Base-by-base conservation (phyloP, 805 yeast species). In the Grigorovia humatica region DNA sequence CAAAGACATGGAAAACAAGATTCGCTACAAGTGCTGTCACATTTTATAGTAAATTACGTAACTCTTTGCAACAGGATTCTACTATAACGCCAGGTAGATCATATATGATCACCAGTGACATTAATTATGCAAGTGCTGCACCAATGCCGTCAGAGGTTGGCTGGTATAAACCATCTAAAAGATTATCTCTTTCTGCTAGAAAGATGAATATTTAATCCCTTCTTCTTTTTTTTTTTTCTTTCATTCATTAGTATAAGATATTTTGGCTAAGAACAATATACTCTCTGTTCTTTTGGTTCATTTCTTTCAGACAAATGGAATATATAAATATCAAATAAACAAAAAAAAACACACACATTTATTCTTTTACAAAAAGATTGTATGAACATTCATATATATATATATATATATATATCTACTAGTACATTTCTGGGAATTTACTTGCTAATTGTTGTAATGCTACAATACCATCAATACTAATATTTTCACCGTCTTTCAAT, bases 21-120 rank as follows among this genome's bases (percentile, higher is more conserved):
- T 82, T 69, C 65, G 81, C 91, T 17, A 78, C 95, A 0, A 79
- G 88, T 51, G 73, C 85, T 0, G 85, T 78, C 51, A 77, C 86
- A 0, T 78, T 78, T 59, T 88, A 74, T 69, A 59, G 79, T 12
- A 70, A 85, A 0, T 43, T 68, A 30, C 61, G 69, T 17, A 59
- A 68, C 1, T 45, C 65, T 2, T 54, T 65, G 23, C 59, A 61
- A 2, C 74, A 70, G 47, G 65, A 64, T 11, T 79, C 96, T 1
- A 91, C 98, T 1, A 58, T 79, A 32, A 91, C 97, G 0, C 89
- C 90, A 9, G 89, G 90, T 44, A 87, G 96, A 89, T 74, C 82
- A 11, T 85, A 88, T 62, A 74, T 85, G 0, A 74, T 80, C 55
- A 72, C 78, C 13, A 81, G 88, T 18, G 73, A 71, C 47, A 70